Evolutionary conservation across 2,329 filamentous ascomycete genomes (phyloP).

Genomic region (Ophiocordyceps sinensis): DNA sequence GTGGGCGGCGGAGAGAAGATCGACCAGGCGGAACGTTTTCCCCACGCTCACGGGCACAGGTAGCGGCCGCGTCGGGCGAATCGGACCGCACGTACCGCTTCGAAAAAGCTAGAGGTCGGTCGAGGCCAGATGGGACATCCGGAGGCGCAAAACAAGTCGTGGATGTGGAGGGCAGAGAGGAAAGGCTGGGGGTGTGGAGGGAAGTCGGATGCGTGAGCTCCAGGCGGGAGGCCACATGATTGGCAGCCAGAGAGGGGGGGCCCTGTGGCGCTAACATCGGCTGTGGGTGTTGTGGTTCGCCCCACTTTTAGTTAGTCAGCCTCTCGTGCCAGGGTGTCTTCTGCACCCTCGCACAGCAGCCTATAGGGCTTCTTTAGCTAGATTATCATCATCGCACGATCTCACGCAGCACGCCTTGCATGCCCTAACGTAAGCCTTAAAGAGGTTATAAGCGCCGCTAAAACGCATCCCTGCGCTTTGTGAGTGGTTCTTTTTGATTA

Average conservation of each 20-base stretch:
- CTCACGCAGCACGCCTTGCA: too few species aligned
- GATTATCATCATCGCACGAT: too few species aligned
- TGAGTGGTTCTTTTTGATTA: too few species aligned
- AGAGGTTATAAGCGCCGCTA: too few species aligned
- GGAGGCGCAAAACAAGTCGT: conserved; percentile 12
- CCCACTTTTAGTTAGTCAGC: too few species aligned
- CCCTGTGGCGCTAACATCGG: background rate
- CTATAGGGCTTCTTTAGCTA: too few species aligned
- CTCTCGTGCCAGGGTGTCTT: too few species aligned
- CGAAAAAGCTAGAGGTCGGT: conserved; percentile 5
- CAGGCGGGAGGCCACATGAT: conserved; percentile 15
- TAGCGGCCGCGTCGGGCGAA: conserved; percentile 9
- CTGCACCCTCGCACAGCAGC: too few species aligned
- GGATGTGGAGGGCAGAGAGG: conserved; percentile 3
- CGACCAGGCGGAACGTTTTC: conserved; percentile 4
- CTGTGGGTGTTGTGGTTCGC: too few species aligned
- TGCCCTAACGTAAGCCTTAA: too few species aligned
- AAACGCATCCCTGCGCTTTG: too few species aligned
- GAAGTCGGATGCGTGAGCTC: conserved; percentile 7
- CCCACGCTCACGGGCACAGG: conserved; percentile 8
- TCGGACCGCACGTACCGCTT: conserved; percentile 17
- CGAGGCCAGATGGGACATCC: conserved; percentile 2
- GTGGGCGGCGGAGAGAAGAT: conserved; percentile 2
- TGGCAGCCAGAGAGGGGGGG: conserved; percentile 9
- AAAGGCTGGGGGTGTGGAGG: conserved; percentile 7